A percentile compares a stretch with the other conserved stretches of the same genome.
Evolutionary conservation across 176 grass and related monocot species (phyloP).

Genomic region (Metroxylon sagu): DNA sequence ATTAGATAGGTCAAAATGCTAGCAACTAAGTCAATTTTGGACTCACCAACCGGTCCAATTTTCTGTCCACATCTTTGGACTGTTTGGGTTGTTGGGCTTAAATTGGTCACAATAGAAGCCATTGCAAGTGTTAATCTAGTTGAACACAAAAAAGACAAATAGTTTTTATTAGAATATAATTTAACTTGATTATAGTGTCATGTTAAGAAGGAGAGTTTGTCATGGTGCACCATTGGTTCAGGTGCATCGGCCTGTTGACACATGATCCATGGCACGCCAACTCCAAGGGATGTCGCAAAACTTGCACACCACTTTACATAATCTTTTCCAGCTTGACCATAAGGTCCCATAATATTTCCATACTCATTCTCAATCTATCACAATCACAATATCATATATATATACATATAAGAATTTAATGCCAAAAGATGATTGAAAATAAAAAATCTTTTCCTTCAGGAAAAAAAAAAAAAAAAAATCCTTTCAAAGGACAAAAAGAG

Average conservation of each 20-base stretch:
- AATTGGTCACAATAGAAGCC: slow-evolving; percentile 71
- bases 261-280: slow-evolving; percentile 57
- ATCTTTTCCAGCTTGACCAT: slow-evolving; percentile 15
- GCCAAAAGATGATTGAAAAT: not conserved
- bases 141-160: not conserved
- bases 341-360: slow-evolving; percentile 21
- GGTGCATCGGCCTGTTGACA: slow-evolving; percentile 48
- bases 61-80: slow-evolving; percentile 91
- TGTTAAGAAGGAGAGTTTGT: too few species aligned
- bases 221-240: slow-evolving; percentile 21
- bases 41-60: slow-evolving; percentile 83
- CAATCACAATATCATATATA: not conserved
- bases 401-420: not conserved
- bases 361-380: slow-evolving; percentile 61
- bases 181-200: too few species aligned
- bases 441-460: not conserved
- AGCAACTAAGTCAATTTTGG: not conserved
- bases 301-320: slow-evolving; percentile 49
- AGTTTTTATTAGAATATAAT: too few species aligned
- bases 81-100: slow-evolving; percentile 39
- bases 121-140: slow-evolving; percentile 78
- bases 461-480: too few species aligned
- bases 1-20: not conserved
- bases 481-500: not conserved
- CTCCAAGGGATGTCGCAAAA: slow-evolving; percentile 28